Percentiles rank a stretch among this genome's conserved stretches.
Evolutionary conservation across 768 basidiomycete species (phyloP).

Genomic region (Nidularia sp.): DNA sequence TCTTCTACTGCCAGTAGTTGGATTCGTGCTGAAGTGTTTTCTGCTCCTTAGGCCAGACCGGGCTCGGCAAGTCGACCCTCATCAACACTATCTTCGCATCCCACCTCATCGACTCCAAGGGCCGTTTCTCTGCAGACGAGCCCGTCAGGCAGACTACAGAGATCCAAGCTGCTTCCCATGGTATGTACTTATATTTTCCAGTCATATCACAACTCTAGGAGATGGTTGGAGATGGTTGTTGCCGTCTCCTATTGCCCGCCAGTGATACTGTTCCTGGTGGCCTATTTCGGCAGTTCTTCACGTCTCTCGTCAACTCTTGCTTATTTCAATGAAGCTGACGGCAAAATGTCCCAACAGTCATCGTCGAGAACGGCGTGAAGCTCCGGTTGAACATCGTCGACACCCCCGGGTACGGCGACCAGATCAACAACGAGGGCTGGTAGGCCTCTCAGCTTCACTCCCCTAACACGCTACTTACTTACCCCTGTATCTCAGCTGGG

Average conservation of each 20-base stretch:
- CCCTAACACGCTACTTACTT: not conserved
- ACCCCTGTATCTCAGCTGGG: slow-evolving; percentile 65
- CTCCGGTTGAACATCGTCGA: slow-evolving; percentile 97
- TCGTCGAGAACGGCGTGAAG: slow-evolving; percentile 93
- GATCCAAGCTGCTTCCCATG: slow-evolving; percentile 92
- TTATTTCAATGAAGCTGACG: no score
- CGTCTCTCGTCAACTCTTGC: no score
- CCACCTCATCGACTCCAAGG: slow-evolving; percentile 97
- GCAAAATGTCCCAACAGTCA: slow-evolving; percentile 55
- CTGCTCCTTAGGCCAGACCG: slow-evolving; percentile 78
- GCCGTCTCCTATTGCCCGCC: no score
- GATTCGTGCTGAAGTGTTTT: not conserved
- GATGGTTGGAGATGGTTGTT: no score
- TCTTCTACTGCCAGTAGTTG: not conserved
- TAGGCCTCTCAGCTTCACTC: slow-evolving; percentile 28
- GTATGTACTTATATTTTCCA: slow-evolving; percentile 40
- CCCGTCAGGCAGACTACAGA: slow-evolving; percentile 95
- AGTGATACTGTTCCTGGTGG: no score
- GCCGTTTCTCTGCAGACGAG: slow-evolving; percentile 82
- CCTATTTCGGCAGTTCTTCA: no score
- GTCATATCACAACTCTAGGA: not conserved
- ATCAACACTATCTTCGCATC: slow-evolving; percentile 99
- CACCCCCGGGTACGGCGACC: slow-evolving; percentile 98
- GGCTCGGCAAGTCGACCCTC: slow-evolving; percentile 96
- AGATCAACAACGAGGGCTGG: slow-evolving; percentile 99